Base-by-base conservation (phyloP, 2,329 filamentous ascomycete species). In the Parastagonospora nodorum region DNA sequence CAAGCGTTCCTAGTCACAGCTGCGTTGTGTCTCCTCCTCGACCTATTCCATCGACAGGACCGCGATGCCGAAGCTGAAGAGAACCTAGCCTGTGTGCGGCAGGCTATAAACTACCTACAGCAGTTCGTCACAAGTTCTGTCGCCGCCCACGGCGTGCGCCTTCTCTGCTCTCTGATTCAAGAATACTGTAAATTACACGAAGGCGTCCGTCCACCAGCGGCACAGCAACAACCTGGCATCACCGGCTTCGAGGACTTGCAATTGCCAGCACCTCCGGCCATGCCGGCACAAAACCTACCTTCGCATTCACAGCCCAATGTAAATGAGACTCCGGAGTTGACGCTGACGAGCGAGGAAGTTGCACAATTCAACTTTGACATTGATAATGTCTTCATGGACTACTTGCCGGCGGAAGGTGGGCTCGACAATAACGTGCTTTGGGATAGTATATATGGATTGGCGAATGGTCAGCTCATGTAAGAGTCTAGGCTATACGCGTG, bases 51-150 rank as follows among this genome's bases (percentile, higher is more conserved):
- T 41, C 57, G 63, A 9, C 42, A 46, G 2, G 58, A 63, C 2
- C 44, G 44, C 33, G 63, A 67, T 4, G 39, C 53, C 15, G 66
- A 72, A 51, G 58, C 57, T 5, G 47, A 47, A 9, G 66, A 71
- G 27, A 51, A 63, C 27, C 54, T 63, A 11, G 54, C 60, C 9
- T 62, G 69, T 11, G 68, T 73, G 1, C 61, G 70, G 27, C 69
- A 70, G 42, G 64, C 71, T 0, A 66, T 76, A 28, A 52, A 46
- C 0, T 63, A 69, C 9, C 64, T 78, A 5, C 55, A 66, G 11
- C 58, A 58, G 10, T 75, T 66, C 31, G 52, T 58, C 1, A 71
- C 68, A n/a, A 76, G 74, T 57, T 72, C 72, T 14, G 71, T 78
- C 12, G 75, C 75, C 4, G 49, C 57, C 1, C 69, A 76, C 8